Conservation (phyloP, 1,139 yeast genomes). For the Geotrichum restrictum region DNA sequence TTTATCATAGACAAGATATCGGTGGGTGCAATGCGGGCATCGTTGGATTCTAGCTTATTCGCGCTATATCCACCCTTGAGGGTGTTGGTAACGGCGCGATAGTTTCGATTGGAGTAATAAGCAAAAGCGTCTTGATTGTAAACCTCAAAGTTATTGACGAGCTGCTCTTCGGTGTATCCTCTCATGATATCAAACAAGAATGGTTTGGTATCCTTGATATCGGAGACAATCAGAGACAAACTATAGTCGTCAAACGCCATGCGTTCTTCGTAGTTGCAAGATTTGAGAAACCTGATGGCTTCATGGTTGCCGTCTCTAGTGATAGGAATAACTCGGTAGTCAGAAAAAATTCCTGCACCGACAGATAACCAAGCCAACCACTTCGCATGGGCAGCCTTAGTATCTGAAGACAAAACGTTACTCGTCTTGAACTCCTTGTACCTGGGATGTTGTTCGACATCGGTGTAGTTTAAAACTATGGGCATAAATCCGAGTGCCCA, state of each 20-base stretch:
- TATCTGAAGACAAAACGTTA: conserved; percentile 1
- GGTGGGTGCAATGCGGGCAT: conserved; percentile 5
- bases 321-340: conserved; percentile 32
- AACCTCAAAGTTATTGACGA: conserved; percentile 28
- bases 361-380: conserved; percentile 33
- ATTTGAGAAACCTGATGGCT: conserved; percentile 17
- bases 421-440: conserved; percentile 23
- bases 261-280: conserved; percentile 11
- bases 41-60: conserved; percentile 3
- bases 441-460: conserved; percentile 27
- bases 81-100: conserved; percentile 15
- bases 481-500: conserved; percentile 38
- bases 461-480: conserved; percentile 27
- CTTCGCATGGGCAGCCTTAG: conserved; percentile 17
- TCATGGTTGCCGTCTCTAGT: conserved; percentile 17
- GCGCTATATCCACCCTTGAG: conserved; percentile 13
- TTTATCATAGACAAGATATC: conserved; percentile 11
- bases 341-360: conserved; percentile 33
- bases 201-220: conserved; percentile 24
- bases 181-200: conserved; percentile 30
- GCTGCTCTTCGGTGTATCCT: conserved; percentile 22
- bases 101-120: conserved; percentile 27
- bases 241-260: conserved; percentile 15
- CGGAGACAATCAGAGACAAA: conserved; percentile 15
- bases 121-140: conserved; percentile 31